Evolutionary conservation across 352 stramenopile species (phyloP), one percentile per base, ranked within the genome.

Genomic region (Phytophthora rubi): DNA sequence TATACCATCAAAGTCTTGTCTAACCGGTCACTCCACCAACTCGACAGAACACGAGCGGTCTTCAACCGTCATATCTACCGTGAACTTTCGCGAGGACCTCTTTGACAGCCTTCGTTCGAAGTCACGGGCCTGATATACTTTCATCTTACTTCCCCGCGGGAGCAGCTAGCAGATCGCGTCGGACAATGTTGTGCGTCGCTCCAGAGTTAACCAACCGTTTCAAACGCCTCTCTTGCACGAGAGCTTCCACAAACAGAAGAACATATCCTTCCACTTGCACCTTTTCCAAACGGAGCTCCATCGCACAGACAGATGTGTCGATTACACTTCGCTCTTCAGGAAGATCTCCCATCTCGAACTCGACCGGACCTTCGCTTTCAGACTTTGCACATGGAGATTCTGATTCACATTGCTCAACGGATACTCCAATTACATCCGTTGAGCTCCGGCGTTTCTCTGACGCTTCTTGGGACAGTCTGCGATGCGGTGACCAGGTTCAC

Each of bases 191-290:
- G 39, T 75, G 59, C 39, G 56, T 67, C 21, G 68, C 68, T 9
- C 60, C 60, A 52, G 55, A 75, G 51, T 70, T 60, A 39, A 70
- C 54, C 18, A 74, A 42, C 59, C 66, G 62, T 53, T 53, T 61
- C 30, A 74, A 23, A 23, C 18, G 16, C 6, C 33, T 12, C 23
- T 37, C 60, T 53, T 61, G 30, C 12, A 70, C 48, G 32, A 53
- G 18, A 21, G 55, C 60, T 21, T 56, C 47, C 23, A 68, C 33
- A 65, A 75, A 62, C 12, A 75, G 21, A 65, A 75, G 52, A 12
- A 42, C 33, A n/a, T 45, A 49, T n/a, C 33, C 58, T 37, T 65
- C 45, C 15, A 57, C 58, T 57, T 65, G 58, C 6, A 65, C 47
- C 47, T 65, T 57, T 52, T 65, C 47, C 32, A 65, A 48, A 39